Conservation (phyloP, 257 asterid genomes). For the Capsicum rhomboideum region DNA sequence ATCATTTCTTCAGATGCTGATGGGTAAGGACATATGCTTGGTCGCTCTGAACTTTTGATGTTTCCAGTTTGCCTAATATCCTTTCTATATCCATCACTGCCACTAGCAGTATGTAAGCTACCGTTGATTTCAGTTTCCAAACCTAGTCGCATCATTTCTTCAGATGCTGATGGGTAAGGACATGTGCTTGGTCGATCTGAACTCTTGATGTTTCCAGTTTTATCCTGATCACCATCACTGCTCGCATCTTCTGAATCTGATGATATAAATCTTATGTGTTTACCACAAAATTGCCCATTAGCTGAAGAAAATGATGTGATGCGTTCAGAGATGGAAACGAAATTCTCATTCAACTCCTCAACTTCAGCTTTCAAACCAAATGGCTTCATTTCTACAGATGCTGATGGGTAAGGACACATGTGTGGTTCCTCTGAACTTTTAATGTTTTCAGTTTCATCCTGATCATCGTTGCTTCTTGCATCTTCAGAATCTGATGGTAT, state of each 20-base stretch:
- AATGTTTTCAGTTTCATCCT: background rate
- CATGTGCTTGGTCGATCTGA: slow-evolving; percentile 40
- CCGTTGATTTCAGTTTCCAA: slow-evolving; percentile 39
- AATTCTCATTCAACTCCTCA: slow-evolving; percentile 24
- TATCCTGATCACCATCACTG: slow-evolving; percentile 26
- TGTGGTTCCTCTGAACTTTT: background rate
- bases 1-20: slow-evolving; percentile 76
- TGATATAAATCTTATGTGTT: slow-evolving; percentile 42
- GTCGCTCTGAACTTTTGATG: slow-evolving; percentile 26
- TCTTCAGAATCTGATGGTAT: background rate
- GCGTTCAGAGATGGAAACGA: slow-evolving; percentile 46
- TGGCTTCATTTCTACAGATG: background rate
- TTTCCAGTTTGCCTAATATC: slow-evolving; percentile 28
- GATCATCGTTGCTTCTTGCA: background rate
- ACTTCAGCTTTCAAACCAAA: background rate
- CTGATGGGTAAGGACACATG: background rate
- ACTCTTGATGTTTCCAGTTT: slow-evolving; percentile 26
- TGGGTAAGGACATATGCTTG: slow-evolving; percentile 74
- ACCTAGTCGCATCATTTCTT: slow-evolving; percentile 69
- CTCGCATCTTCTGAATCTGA: slow-evolving; percentile 67
- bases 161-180: slow-evolving; percentile 89
- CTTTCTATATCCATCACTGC: slow-evolving; percentile 14
- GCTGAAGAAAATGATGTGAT: slow-evolving; percentile 46
- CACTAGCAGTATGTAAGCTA: slow-evolving; percentile 10
- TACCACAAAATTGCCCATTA: slow-evolving; percentile 39